Conservation (phyloP, 1,139 yeast species). For the Geotrichum bryndzae region DNA sequence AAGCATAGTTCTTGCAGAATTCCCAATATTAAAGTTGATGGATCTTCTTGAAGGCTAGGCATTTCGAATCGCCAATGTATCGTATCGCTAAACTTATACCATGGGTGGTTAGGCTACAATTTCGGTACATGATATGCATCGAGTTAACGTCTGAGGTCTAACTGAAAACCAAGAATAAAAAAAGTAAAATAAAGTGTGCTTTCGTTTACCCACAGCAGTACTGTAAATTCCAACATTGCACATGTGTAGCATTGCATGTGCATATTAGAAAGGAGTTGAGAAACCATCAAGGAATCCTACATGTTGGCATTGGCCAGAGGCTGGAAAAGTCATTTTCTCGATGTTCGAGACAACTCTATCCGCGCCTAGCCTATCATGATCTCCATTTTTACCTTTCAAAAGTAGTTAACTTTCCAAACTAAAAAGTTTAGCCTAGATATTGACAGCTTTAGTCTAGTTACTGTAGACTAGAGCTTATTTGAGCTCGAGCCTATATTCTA, state of each 20-base stretch:
- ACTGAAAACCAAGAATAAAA: neutral
- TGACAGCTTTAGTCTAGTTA: too few relatives aligned
- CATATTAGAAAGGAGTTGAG: neutral
- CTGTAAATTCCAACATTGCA: neutral
- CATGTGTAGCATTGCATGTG: neutral
- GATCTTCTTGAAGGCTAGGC: neutral
- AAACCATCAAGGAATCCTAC: neutral
- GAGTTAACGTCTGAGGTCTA: neutral
- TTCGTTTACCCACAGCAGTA: neutral
- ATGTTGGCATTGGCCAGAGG: neutral
- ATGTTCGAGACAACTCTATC: too few relatives aligned
- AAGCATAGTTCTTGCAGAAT: too few relatives aligned
- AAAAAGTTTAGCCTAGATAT: too few relatives aligned
- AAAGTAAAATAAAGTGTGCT: neutral
- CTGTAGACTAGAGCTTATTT: too few relatives aligned
- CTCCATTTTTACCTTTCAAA: too few relatives aligned
- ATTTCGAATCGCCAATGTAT: neutral
- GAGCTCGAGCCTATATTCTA: too few relatives aligned
- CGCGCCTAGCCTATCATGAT: too few relatives aligned
- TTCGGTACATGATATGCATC: neutral
- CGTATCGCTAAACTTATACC: neutral
- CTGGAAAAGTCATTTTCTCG: too few relatives aligned
- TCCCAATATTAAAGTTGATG: neutral
- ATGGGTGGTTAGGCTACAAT: neutral
- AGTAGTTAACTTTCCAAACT: too few relatives aligned